phyloP scores from a whole-genome alignment of 2,329 filamentous ascomycete species.

The Pestalotiopsis sp. region DNA sequence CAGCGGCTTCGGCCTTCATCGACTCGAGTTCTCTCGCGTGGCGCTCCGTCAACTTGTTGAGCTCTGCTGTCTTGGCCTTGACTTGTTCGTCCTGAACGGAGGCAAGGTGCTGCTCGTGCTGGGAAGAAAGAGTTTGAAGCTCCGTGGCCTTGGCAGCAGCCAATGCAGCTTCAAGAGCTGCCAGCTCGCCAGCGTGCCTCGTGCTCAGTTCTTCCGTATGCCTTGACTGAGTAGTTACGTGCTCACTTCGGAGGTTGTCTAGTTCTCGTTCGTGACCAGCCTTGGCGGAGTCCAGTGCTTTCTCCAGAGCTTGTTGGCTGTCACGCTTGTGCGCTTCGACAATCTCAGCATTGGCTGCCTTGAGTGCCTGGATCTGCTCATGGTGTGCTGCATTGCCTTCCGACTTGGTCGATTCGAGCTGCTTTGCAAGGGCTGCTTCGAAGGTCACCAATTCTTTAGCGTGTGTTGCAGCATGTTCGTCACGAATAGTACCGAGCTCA shows the following conservation, averaged over 20 bases:
- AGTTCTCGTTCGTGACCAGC: constrained; percentile 15
- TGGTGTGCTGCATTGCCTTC: constrained; percentile 18
- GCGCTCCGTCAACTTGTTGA: constrained; percentile 15
- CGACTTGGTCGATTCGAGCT: constrained; percentile 30
- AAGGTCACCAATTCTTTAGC: constrained; percentile 22
- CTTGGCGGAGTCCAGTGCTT: background rate
- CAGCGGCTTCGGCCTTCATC: constrained; percentile 10
- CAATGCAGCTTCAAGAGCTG: constrained; percentile 21
- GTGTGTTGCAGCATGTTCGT: constrained; percentile 30
- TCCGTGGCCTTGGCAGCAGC: constrained; percentile 18
- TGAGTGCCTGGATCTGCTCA: constrained; percentile 20
- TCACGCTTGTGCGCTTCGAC: constrained; percentile 23
- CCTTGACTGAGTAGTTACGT: constrained; percentile 21
- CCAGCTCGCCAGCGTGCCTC: constrained; percentile 24
- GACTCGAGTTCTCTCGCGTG: constrained; percentile 13
- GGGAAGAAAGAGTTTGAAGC: constrained; percentile 14
- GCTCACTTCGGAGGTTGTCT: constrained; percentile 26
- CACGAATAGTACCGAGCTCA: constrained; percentile 30
- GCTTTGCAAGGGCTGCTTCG: constrained; percentile 26
- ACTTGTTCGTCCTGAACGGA: constrained; percentile 17
- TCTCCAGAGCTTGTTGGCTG: constrained; percentile 4
- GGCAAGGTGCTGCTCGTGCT: constrained; percentile 17
- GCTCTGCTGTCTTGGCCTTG: constrained; percentile 13
- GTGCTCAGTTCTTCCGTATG: constrained; percentile 24
- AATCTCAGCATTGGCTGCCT: constrained; percentile 15